Conservation (phyloP, 129 eudicot genomes). For the Helianthus annuus region HanXRQr2.0-SUNRISE NC_035445.2:171433689-171434188, state of each 20-base stretch:
- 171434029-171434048: too few species aligned
- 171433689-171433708: constrained; percentile 67
- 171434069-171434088: too few species aligned
- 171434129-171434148: too few species aligned
- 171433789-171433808: constrained; percentile 68
- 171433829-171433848: constrained; percentile 74
- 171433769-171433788: constrained; percentile 76
- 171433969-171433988: background rate
- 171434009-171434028: too few species aligned
- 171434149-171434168: too few species aligned
- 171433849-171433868: constrained; percentile 62
- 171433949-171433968: constrained; percentile 73
- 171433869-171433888: constrained; percentile 75
- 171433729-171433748: constrained; percentile 34
- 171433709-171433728: constrained; percentile 13
- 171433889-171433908: constrained; percentile 51
- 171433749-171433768: constrained; percentile 72
- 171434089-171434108: too few species aligned
- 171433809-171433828: constrained; percentile 54
- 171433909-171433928: constrained; percentile 81
- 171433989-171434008: background rate
- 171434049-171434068: too few species aligned
- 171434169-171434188: too few species aligned
- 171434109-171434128: too few species aligned
- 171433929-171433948: constrained; percentile 94